Evolutionary conservation across 2,329 filamentous ascomycete species (phyloP).

Genomic region (Didymella segeticola): DNA sequence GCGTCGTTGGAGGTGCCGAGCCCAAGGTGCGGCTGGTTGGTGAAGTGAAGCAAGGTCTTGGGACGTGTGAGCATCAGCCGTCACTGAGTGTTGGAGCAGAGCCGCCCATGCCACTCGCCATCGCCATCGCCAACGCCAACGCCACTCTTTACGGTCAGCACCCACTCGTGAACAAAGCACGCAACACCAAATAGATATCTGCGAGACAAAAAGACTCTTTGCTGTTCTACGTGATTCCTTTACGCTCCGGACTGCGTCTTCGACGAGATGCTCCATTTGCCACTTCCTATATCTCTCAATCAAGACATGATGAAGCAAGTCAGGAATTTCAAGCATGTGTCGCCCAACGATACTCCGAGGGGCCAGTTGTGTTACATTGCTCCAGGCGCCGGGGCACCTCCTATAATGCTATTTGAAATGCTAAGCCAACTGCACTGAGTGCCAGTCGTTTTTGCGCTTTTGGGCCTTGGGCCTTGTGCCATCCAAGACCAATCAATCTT

Average conservation of each 20-base stretch:
- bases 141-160: slow-evolving; percentile 13
- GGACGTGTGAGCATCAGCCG: not conserved
- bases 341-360: slow-evolving; percentile 18
- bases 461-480: slow-evolving; percentile 1
- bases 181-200: not conserved
- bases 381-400: slow-evolving; percentile 17
- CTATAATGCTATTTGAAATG: slow-evolving; percentile 1
- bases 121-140: slow-evolving; percentile 16
- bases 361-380: slow-evolving; percentile 33
- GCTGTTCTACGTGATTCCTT: not conserved
- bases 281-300: not conserved
- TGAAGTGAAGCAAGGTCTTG: slow-evolving; percentile 2
- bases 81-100: slow-evolving; percentile 4
- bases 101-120: slow-evolving; percentile 13
- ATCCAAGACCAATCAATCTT: slow-evolving; percentile 12
- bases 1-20: slow-evolving; percentile 4
- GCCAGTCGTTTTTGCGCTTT: slow-evolving; percentile 1
- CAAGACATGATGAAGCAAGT: slow-evolving; percentile 15
- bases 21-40: slow-evolving; percentile 1
- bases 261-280: not conserved
- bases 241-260: not conserved
- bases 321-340: slow-evolving; percentile 6
- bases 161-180: not conserved
- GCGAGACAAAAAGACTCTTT: not conserved
- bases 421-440: slow-evolving; percentile 2